Evolutionary conservation across 345 rosid species (phyloP), one percentile per base, ranked within the genome.

Genomic region (Aquilaria yunnanensis): DNA sequence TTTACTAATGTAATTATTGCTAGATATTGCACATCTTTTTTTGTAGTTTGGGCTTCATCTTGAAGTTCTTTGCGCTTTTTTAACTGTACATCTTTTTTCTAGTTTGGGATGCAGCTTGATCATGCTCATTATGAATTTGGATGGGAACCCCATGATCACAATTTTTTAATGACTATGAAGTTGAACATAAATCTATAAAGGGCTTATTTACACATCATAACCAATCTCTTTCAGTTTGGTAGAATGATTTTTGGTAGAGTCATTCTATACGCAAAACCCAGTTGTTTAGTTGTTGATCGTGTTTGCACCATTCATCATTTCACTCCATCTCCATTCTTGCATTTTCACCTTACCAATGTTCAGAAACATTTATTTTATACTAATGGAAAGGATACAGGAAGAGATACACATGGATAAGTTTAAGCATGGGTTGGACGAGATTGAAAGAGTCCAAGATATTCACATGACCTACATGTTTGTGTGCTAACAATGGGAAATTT

Each of bases 211-310:
- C 96, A 87, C 46, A 76, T 83, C 34, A 64, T 81, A 70, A 83
- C 88, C 10, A 91, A 92, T 76, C 82, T 87, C 53, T 82, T 92
- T 66, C 98, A 87, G 53, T 81, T 93, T 0, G 67, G 72, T 4
- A 96, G 98, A 13, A 96, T 85, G 63, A 85, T 92, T 93, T 76
- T 85, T 4, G 85, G 91, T 31, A 90, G 90, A 68, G 83, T 76
- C 2, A 51, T 87, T 66, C 81, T 87, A 60, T 87, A 91, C 93
- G 66, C 53, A 16, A 80, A 77, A 52, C 91, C 93, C 0, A 60
- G 64, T 32, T 92, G 95, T 87, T 66, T 79, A 54, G 52, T 84
- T 23, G 83, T 83, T 31, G 98, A 92, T 79, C 82, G 85, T 56
- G 65, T 84, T 41, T 82, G 87, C 68, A 87, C 96, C 47, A 23